phyloP scores from a whole-genome alignment of 495 filamentous ascomycete species.

The Extremus antarcticus region DNA sequence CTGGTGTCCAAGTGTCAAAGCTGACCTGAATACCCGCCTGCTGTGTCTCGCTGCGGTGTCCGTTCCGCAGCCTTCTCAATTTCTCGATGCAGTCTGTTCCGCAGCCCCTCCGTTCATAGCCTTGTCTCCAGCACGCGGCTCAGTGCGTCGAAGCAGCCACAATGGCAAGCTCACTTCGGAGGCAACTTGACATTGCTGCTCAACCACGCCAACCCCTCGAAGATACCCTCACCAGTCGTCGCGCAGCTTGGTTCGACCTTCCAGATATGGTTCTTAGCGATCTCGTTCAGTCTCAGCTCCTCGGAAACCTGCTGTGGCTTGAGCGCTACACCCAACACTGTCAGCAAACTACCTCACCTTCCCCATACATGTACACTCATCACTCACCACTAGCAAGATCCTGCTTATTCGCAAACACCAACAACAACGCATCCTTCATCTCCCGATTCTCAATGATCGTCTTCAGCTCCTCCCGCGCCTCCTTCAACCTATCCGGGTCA shows the following conservation, averaged over 20 bases:
- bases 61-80: no score
- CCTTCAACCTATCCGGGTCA: slow-evolving; percentile 75
- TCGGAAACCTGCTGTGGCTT: slow-evolving; percentile 72
- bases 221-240: slow-evolving; percentile 83
- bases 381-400: slow-evolving; percentile 68
- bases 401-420: slow-evolving; percentile 98
- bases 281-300: slow-evolving; percentile 66
- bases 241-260: slow-evolving; percentile 93
- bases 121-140: no score
- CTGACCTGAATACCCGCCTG: no score
- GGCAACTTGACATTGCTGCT: slow-evolving; percentile 22
- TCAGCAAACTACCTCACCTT: not conserved
- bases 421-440: slow-evolving; percentile 89
- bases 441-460: slow-evolving; percentile 94
- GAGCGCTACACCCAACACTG: not conserved
- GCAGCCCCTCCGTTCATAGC: no score
- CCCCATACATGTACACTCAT: not conserved
- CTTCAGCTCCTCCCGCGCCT: slow-evolving; percentile 80
- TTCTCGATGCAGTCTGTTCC: no score
- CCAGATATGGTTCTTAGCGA: slow-evolving; percentile 83
- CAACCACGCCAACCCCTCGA: slow-evolving; percentile 60
- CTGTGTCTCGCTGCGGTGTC: no score
- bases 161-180: not conserved
- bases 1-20: no score
- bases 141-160: no score